A percentile compares a stretch with the other conserved stretches of the same genome.
phyloP scores from a whole-genome alignment of 2,329 filamentous ascomycete species.

The Colletotrichum tofieldiae region DNA sequence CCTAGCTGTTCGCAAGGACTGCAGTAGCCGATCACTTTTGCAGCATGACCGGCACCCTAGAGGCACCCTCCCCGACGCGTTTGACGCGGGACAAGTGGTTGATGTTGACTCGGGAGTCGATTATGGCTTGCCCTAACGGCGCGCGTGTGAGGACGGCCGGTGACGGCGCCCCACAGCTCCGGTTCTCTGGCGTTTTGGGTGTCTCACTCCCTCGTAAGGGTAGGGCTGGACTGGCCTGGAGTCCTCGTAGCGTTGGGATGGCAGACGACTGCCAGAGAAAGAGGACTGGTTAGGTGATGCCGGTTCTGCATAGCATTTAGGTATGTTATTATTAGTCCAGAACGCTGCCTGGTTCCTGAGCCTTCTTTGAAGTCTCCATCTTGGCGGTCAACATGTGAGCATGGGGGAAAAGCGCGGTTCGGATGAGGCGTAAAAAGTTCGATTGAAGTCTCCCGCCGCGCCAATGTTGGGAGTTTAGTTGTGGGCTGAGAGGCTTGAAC shows the following conservation, averaged over 20 bases:
- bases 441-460: neutral
- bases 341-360: neutral
- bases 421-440: neutral
- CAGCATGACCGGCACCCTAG: neutral
- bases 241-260: neutral
- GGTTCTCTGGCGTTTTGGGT: neutral
- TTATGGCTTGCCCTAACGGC: slow-evolving; percentile 16
- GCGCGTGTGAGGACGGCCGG: slow-evolving; percentile 3
- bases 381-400: neutral
- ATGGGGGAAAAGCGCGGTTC: neutral
- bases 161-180: slow-evolving; percentile 8
- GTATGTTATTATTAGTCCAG: neutral
- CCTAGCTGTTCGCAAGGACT: neutral
- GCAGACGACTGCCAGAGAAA: neutral
- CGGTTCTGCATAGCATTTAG: neutral
- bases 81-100: slow-evolving; percentile 6
- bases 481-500: neutral
- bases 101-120: neutral
- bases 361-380: neutral
- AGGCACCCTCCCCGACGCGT: neutral
- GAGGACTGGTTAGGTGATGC: neutral
- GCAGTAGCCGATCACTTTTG: neutral
- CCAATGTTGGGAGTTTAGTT: neutral
- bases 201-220: slow-evolving; percentile 2
- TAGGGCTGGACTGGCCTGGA: neutral